Evolutionary conservation across 139 green algal genomes (phyloP).

Genomic region (Yamagishiella unicocca): DNA sequence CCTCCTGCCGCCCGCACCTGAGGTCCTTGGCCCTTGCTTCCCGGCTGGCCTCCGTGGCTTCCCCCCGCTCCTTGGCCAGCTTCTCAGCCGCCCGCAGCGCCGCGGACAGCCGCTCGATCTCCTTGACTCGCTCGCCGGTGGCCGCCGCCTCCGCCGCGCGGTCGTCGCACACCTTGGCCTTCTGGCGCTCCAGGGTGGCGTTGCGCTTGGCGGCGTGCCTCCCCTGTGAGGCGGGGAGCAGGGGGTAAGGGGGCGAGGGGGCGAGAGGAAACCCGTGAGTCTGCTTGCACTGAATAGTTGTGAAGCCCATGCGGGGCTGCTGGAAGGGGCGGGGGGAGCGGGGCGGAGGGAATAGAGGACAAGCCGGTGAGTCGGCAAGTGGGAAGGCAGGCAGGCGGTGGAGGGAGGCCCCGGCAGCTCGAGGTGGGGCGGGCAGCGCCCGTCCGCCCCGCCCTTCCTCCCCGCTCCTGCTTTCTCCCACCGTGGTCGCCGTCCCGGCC

Average conservation of each 20-base stretch:
- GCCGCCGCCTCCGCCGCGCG: background rate
- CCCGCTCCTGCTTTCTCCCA: too few relatives aligned
- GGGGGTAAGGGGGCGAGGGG: background rate
- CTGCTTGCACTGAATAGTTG: background rate
- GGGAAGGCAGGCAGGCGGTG: too few relatives aligned
- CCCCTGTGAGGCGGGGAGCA: background rate
- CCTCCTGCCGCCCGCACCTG: background rate
- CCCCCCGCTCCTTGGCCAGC: conserved; percentile 29
- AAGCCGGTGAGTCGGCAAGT: too few relatives aligned
- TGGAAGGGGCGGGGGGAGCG: too few relatives aligned
- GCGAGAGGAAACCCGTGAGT: background rate
- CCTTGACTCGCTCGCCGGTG: conserved; percentile 3
- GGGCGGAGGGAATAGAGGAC: too few relatives aligned
- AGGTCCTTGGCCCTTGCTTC: conserved; percentile 28
- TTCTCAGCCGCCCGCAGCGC: conserved; percentile 45
- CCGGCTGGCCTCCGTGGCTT: conserved; percentile 17
- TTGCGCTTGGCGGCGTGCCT: conserved; percentile 27
- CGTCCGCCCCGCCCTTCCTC: too few relatives aligned
- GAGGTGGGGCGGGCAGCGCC: too few relatives aligned
- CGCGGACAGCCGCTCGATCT: conserved; percentile 7
- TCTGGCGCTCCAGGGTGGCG: conserved; percentile 27
- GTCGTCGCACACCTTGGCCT: conserved; percentile 28
- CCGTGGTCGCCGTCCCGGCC: too few relatives aligned
- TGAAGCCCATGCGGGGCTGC: too few relatives aligned
- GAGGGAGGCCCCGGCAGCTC: too few relatives aligned